phyloP scores from a whole-genome alignment of 345 rosid genomes.

The Linum lewisii region DNA sequence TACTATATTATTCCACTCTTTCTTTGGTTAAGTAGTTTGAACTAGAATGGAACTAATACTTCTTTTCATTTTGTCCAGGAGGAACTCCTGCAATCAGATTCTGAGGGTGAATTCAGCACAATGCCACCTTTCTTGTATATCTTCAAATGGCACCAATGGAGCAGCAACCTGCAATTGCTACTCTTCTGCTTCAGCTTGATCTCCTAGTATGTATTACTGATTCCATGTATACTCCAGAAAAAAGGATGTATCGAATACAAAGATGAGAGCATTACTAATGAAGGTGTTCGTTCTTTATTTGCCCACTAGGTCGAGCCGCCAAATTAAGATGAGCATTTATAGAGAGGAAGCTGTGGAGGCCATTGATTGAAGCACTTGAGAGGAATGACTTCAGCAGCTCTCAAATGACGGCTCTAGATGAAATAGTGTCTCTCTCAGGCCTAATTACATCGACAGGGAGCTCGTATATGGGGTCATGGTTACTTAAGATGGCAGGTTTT shows the following conservation, averaged over 20 bases:
- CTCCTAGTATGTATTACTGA: constrained; percentile 35
- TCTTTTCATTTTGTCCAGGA: constrained; percentile 37
- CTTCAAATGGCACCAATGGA: constrained; percentile 69
- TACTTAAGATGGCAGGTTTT: constrained; percentile 54
- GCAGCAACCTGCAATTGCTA: constrained; percentile 44
- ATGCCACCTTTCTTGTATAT: constrained; percentile 59
- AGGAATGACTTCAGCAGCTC: constrained; percentile 44
- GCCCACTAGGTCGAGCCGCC: constrained; percentile 46
- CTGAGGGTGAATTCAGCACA: constrained; percentile 55
- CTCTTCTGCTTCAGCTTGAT: constrained; percentile 66
- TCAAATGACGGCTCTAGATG: constrained; percentile 46
- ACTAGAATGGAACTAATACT: too few relatives aligned
- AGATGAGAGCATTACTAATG: neutral
- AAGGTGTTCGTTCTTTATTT: too few relatives aligned
- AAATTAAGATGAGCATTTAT: constrained; percentile 68
- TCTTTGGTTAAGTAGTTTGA: too few relatives aligned
- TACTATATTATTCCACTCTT: neutral
- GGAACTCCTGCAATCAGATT: constrained; percentile 40
- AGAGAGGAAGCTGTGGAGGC: constrained; percentile 60
- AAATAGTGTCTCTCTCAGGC: constrained; percentile 40
- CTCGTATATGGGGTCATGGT: constrained; percentile 42
- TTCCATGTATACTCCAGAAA: too few relatives aligned
- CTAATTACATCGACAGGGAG: constrained; percentile 35
- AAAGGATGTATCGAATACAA: too few relatives aligned
- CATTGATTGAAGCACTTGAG: constrained; percentile 43